phyloP scores from a whole-genome alignment of 805 yeast genomes.

The Grigorovia jiainica region DNA sequence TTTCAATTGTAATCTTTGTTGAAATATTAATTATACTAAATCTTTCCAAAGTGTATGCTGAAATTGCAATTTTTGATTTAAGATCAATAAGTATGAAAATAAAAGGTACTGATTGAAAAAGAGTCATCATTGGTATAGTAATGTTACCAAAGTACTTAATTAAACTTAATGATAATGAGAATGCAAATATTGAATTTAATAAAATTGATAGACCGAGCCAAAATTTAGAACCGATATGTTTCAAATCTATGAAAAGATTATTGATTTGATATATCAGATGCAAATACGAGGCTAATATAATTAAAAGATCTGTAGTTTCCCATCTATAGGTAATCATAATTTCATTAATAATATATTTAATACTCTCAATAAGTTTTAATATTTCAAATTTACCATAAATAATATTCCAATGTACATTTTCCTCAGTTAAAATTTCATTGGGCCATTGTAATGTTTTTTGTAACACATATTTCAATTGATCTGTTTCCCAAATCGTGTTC shows the following conservation, averaged over 20 bases:
- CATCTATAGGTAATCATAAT: conserved; percentile 29
- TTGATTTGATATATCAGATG: conserved; percentile 81
- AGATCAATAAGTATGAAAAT: conserved; percentile 88
- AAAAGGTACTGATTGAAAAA: conserved; percentile 90
- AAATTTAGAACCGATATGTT: conserved; percentile 66
- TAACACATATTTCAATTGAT: conserved; percentile 16
- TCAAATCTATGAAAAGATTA: conserved; percentile 68
- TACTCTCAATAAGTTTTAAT: neutral
- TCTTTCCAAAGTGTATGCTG: conserved; percentile 44
- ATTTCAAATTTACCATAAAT: conserved; percentile 10
- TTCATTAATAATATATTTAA: neutral
- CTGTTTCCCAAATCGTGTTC: conserved; percentile 18
- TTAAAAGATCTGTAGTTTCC: conserved; percentile 58
- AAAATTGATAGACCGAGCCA: conserved; percentile 83
- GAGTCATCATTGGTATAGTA: conserved; percentile 57
- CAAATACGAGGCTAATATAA: conserved; percentile 68
- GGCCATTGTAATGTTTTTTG: conserved; percentile 14
- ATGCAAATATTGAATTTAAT: conserved; percentile 72
- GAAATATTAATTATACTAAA: conserved; percentile 29
- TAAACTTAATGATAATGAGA: conserved; percentile 64
- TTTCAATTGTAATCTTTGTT: conserved; percentile 20
- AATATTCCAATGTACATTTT: conserved; percentile 51
- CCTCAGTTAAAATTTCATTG: conserved; percentile 17
- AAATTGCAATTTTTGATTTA: conserved; percentile 68
- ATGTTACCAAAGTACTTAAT: conserved; percentile 46